These are phyloP conservation scores for Cryptococcus hybrid DNA, from an alignment of 1,284 basidiomycete genomes.

Conservation along the genomic window DNA sequence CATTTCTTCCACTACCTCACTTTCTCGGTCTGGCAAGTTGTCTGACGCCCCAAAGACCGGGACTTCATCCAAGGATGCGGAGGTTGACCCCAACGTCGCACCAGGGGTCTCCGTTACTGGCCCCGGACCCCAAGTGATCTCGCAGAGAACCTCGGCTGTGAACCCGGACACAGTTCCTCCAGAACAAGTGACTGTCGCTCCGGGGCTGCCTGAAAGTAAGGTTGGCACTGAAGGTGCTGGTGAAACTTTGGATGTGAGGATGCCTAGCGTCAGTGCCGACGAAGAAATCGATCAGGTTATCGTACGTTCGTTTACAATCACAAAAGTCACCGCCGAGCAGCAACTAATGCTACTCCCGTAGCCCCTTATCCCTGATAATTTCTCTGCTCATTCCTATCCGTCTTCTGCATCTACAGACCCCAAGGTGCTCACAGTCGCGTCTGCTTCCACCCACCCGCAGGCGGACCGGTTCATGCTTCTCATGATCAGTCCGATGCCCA, in stretches of 20 bases:
- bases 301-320: constrained; percentile 12
- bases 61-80: neutral
- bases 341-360: constrained; percentile 8
- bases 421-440: constrained; percentile 70
- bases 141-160: constrained; percentile 22
- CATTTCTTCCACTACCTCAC: constrained; percentile 8
- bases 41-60: constrained; percentile 5
- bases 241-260: constrained; percentile 18
- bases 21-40: constrained; percentile 2
- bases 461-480: constrained; percentile 64
- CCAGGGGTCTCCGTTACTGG: constrained; percentile 23
- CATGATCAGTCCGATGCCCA: constrained; percentile 46
- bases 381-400: constrained; percentile 18
- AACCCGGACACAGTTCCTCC: constrained; percentile 21
- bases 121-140: constrained; percentile 12
- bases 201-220: constrained; percentile 39
- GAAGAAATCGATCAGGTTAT: constrained; percentile 31
- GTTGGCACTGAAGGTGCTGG: neutral
- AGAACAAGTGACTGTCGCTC: constrained; percentile 30
- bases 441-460: constrained; percentile 62
- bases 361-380: constrained; percentile 48
- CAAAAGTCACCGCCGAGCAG: neutral
- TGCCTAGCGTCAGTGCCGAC: constrained; percentile 20
- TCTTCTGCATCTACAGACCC: constrained; percentile 7
- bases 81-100: constrained; percentile 2